Percentiles rank a stretch among this genome's conserved stretches.
These are phyloP conservation scores for Pichia nanzhaoensis DNA, from an alignment of 805 yeast species.

Conservation along the genomic window DNA sequence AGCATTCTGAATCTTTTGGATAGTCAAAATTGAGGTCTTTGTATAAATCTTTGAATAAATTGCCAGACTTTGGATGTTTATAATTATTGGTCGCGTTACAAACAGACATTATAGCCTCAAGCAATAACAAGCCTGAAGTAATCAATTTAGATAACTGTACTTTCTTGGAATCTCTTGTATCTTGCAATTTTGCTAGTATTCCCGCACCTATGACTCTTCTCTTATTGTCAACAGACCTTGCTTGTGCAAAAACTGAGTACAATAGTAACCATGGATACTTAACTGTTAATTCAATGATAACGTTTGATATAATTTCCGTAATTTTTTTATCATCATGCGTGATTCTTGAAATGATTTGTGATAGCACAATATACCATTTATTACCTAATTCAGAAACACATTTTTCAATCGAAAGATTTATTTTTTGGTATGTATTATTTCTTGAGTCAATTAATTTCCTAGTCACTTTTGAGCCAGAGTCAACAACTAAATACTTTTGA, in stretches of 20 bases:
- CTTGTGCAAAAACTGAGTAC: constrained; percentile 76
- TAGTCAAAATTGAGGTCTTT: constrained; percentile 36
- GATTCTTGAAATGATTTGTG: constrained; percentile 79
- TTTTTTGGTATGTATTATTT: constrained; percentile 7
- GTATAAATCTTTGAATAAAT: constrained; percentile 19
- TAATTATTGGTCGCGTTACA: constrained; percentile 24
- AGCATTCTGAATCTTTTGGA: constrained; percentile 24
- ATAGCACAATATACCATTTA: constrained; percentile 76
- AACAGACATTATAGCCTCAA: constrained; percentile 37
- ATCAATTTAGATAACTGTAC: constrained; percentile 18
- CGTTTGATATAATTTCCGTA: constrained; percentile 45
- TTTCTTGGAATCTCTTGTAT: constrained; percentile 11
- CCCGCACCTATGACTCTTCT: constrained; percentile 41
- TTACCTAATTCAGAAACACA: constrained; percentile 25
- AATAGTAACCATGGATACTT: constrained; percentile 76
- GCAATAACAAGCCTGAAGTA: constrained; percentile 29
- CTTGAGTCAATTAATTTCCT: constrained; percentile 3
- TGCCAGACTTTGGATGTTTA: constrained; percentile 9
- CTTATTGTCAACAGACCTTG: constrained; percentile 47
- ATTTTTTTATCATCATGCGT: constrained; percentile 55
- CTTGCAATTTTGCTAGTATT: constrained; percentile 33
- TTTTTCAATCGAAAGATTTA: constrained; percentile 16
- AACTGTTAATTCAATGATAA: constrained; percentile 50
- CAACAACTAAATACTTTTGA: constrained; percentile 23
- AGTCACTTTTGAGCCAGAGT: background rate